These are phyloP conservation scores for Syzygium aromaticum DNA, from an alignment of 345 rosid species.

Conservation along the genomic window DNA sequence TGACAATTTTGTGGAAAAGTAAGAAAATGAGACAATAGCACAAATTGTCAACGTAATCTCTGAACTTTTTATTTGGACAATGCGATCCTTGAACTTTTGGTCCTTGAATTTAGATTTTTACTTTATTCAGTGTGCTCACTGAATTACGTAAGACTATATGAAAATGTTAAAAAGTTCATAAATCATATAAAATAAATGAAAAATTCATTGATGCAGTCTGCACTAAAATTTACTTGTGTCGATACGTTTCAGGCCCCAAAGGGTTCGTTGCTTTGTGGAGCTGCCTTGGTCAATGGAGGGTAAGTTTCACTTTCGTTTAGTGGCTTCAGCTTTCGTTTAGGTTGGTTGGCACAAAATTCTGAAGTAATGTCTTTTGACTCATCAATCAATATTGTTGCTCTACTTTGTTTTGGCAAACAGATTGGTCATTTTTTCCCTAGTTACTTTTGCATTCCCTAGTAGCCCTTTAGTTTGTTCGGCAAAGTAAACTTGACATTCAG, in stretches of 20 bases:
- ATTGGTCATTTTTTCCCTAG: not conserved
- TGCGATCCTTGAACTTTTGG: fast-evolving
- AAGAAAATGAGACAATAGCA: fast-evolving
- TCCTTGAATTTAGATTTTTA: too few species aligned
- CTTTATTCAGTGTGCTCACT: too few species aligned
- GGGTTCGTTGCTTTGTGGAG: slow-evolving; percentile 64
- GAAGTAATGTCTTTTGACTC: not conserved
- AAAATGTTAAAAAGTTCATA: too few species aligned
- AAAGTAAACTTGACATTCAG: too few species aligned
- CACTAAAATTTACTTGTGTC: not conserved
- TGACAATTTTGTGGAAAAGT: too few species aligned
- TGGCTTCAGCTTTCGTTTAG: not conserved
- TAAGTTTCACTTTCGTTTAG: slow-evolving; percentile 8
- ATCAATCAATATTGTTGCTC: not conserved
- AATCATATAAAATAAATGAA: too few species aligned
- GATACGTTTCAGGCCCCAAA: slow-evolving; percentile 29
- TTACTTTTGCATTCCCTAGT: not conserved
- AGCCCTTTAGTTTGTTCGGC: too few species aligned
- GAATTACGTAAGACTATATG: too few species aligned
- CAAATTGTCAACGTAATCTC: fast-evolving
- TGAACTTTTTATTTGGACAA: fast-evolving
- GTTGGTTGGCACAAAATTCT: not conserved
- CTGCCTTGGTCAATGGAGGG: slow-evolving; percentile 66
- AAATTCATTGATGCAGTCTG: not conserved
- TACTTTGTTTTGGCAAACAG: not conserved